phyloP scores from a whole-genome alignment of 2,329 filamentous ascomycete species.

The Hypoxylon sp. region DNA sequence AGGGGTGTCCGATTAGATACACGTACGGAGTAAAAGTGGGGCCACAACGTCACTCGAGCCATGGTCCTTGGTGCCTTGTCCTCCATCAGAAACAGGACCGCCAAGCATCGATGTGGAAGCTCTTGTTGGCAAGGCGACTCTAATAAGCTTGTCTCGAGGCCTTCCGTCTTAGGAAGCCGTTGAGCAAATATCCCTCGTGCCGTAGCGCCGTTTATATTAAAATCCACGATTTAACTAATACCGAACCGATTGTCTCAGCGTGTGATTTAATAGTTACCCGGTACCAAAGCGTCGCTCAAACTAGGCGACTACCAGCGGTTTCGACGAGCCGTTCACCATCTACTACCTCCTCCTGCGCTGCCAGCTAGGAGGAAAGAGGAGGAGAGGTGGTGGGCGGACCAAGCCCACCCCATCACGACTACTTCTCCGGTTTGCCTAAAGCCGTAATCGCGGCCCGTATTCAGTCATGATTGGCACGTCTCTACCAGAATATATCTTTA shows the following conservation, averaged over 20 bases:
- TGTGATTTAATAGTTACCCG: slow-evolving; percentile 1
- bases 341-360: neutral
- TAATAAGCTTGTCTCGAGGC: slow-evolving; percentile 29
- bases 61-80: slow-evolving; percentile 3
- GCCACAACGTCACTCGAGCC: slow-evolving; percentile 35
- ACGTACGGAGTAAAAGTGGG: slow-evolving; percentile 30
- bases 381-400: slow-evolving; percentile 15
- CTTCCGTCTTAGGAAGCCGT: slow-evolving; percentile 41
- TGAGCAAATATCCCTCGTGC: slow-evolving; percentile 11
- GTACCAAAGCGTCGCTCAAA: slow-evolving; percentile 10
- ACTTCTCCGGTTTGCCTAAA: slow-evolving; percentile 34
- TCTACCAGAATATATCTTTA: slow-evolving; percentile 59
- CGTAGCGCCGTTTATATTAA: slow-evolving; percentile 1
- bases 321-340: neutral
- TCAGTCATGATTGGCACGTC: slow-evolving; percentile 55
- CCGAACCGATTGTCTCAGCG: neutral
- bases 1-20: slow-evolving; percentile 18
- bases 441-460: slow-evolving; percentile 40
- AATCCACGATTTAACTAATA: neutral
- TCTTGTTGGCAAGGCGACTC: slow-evolving; percentile 13
- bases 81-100: slow-evolving; percentile 16
- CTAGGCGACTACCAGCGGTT: neutral
- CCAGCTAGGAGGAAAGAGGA: slow-evolving; percentile 9
- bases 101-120: slow-evolving; percentile 19
- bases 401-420: slow-evolving; percentile 21